phyloP scores from a whole-genome alignment of 306 rosid genomes.

The Pueraria montana region DNA sequence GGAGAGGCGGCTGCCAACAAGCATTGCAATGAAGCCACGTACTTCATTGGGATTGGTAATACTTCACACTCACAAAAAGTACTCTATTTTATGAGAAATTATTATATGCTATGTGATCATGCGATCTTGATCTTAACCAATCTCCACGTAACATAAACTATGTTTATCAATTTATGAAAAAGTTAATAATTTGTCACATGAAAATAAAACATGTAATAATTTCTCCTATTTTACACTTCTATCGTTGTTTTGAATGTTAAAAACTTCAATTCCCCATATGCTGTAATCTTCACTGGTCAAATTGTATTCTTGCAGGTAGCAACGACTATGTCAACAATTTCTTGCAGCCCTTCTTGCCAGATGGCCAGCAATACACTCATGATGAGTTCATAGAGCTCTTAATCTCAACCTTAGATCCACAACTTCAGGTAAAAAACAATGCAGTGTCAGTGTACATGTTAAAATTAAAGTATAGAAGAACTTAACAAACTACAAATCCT shows the following conservation, averaged over 20 bases:
- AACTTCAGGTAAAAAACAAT: slow-evolving; percentile 57
- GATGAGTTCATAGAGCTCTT: slow-evolving; percentile 75
- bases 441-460: too few species aligned
- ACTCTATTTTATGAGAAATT: not conserved
- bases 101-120: too few species aligned
- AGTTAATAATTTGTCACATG: too few species aligned
- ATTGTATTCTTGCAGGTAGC: slow-evolving; percentile 62
- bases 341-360: slow-evolving; percentile 86
- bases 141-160: too few species aligned
- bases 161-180: too few species aligned
- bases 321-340: slow-evolving; percentile 92
- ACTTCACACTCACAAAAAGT: not conserved
- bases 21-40: slow-evolving; percentile 71
- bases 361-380: slow-evolving; percentile 82
- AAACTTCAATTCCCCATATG: not conserved
- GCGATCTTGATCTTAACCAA: too few species aligned
- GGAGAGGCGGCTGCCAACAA: slow-evolving; percentile 66
- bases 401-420: slow-evolving; percentile 61
- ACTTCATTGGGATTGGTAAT: slow-evolving; percentile 84
- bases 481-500: not conserved
- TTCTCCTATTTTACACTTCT: slow-evolving; percentile 9
- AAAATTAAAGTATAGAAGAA: not conserved
- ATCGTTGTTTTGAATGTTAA: slow-evolving; percentile 36
- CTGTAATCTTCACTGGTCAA: not conserved
- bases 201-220: too few species aligned